These are phyloP conservation scores for Penicillium paxilli DNA, from an alignment of 495 filamentous ascomycete genomes.

Conservation along the genomic window DNA sequence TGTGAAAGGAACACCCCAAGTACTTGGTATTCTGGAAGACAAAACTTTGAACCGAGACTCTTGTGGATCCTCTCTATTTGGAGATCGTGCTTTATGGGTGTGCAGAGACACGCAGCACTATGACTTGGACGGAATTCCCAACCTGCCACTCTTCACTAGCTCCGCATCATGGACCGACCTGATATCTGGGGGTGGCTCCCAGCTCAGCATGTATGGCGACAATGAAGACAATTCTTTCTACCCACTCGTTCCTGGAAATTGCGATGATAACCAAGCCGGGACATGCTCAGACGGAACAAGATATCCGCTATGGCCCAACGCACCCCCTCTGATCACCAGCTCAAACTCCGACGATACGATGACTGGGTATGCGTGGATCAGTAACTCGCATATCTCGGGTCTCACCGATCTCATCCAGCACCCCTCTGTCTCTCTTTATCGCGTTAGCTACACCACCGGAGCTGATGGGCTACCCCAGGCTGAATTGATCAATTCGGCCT, in stretches of 20 bases:
- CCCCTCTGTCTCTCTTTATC: constrained; percentile 22
- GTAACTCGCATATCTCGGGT: constrained; percentile 22
- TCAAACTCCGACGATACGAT: constrained; percentile 11
- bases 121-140: constrained; percentile 13
- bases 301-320: constrained; percentile 29
- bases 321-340: constrained; percentile 24
- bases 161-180: constrained; percentile 23
- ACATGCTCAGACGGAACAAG: constrained; percentile 23
- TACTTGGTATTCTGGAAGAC: constrained; percentile 30
- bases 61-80: constrained; percentile 26
- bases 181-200: constrained; percentile 9
- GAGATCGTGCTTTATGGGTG: constrained; percentile 25
- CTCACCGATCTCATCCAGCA: constrained; percentile 16
- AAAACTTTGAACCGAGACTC: constrained; percentile 29
- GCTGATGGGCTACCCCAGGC: constrained; percentile 16
- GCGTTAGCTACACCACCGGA: constrained; percentile 14
- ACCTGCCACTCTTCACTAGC: constrained; percentile 19
- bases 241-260: constrained; percentile 18
- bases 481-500: constrained; percentile 16
- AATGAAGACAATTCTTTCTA: constrained; percentile 25
- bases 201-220: constrained; percentile 19
- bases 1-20: constrained; percentile 9
- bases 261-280: constrained; percentile 19
- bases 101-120: constrained; percentile 28
- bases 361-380: constrained; percentile 31